Evolutionary conservation across 768 basidiomycete genomes (phyloP).

Genomic region (Collybia sordida): DNA sequence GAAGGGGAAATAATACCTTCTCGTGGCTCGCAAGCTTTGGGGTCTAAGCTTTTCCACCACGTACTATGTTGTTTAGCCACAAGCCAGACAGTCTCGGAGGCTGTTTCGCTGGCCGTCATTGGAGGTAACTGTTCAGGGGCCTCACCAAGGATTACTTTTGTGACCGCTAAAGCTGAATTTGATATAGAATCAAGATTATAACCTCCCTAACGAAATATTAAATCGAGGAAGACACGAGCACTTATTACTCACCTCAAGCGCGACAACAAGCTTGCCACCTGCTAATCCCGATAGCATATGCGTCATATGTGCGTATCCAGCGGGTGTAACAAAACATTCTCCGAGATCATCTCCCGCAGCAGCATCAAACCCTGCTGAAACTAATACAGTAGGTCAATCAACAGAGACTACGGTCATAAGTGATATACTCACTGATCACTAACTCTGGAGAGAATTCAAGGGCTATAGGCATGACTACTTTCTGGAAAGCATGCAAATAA

Average conservation of each 20-base stretch:
- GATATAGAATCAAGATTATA: conserved; percentile 93
- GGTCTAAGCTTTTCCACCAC: conserved; percentile 88
- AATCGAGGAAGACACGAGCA: neutral
- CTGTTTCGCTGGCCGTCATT: conserved; percentile 73
- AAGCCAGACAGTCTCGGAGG: conserved; percentile 87
- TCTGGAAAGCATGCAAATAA: conserved; percentile 95
- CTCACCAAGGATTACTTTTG: conserved; percentile 86
- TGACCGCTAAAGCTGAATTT: conserved; percentile 83
- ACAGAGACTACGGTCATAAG: neutral
- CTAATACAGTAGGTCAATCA: conserved; percentile 37
- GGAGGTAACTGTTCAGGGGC: conserved; percentile 74
- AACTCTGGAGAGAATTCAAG: conserved; percentile 95
- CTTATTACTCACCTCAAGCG: conserved; percentile 73
- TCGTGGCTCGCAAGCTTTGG: conserved; percentile 77
- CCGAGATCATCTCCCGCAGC: conserved; percentile 92
- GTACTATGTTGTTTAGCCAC: conserved; percentile 86
- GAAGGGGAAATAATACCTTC: conserved; percentile 51
- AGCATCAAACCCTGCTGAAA: conserved; percentile 98
- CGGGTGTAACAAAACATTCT: conserved; percentile 86
- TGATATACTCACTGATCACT: conserved; percentile 75
- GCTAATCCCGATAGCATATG: conserved; percentile 93
- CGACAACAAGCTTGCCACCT: conserved; percentile 85
- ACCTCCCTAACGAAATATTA: conserved; percentile 67
- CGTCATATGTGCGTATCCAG: conserved; percentile 98
- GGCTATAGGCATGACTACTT: conserved; percentile 94